phyloP scores from a whole-genome alignment of 148 eudicot species.

The Spergularia marina region DNA sequence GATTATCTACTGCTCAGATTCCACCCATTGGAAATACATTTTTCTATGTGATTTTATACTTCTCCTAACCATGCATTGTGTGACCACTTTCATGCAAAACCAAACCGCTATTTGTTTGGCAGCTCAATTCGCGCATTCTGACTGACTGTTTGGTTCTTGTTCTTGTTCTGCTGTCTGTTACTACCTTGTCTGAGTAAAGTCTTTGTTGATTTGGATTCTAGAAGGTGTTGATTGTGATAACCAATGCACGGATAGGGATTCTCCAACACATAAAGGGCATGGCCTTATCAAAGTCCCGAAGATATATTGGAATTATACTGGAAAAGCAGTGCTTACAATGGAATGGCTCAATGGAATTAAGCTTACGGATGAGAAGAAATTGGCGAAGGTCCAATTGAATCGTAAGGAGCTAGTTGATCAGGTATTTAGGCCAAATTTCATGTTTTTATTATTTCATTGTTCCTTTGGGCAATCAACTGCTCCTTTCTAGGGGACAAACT shows the following conservation, averaged over 20 bases:
- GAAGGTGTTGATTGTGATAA: slow-evolving; percentile 38
- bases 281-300: slow-evolving; percentile 71
- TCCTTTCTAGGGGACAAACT: neutral
- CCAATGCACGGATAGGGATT: slow-evolving; percentile 26
- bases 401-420: slow-evolving; percentile 83
- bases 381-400: slow-evolving; percentile 53
- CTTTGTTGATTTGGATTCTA: slow-evolving; percentile 8
- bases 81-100: neutral
- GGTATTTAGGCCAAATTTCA: slow-evolving; percentile 39
- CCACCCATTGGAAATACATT: no score
- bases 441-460: neutral
- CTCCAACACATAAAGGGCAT: slow-evolving; percentile 31
- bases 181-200: slow-evolving; percentile 14
- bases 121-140: neutral
- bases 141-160: slow-evolving; percentile 8
- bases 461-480: neutral
- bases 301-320: slow-evolving; percentile 87
- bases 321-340: slow-evolving; percentile 90
- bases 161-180: neutral
- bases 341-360: slow-evolving; percentile 98
- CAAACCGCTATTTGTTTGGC: neutral
- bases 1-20: no score
- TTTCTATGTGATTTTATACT: no score
- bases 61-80: no score
- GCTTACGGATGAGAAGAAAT: slow-evolving; percentile 67